Base-by-base conservation (phyloP, 2,329 filamentous ascomycete genomes). In the Cryoendolithus antarcticus region DNA sequence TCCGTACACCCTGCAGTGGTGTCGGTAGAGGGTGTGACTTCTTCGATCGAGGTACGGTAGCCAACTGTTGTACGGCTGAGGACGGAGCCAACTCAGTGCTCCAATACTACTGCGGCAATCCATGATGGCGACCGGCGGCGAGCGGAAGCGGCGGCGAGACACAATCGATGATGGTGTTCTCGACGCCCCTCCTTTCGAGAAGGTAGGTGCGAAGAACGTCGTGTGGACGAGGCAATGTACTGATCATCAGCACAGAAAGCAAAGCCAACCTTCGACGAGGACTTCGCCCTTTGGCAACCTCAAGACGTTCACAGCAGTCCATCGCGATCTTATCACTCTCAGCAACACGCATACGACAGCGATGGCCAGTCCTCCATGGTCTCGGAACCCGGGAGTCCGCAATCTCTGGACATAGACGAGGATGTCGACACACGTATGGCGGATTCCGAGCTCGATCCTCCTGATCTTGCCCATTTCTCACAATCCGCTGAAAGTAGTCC, bases 301-400 rank as follows among this genome's bases (percentile, higher is more conserved):
- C 35, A 38, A 10, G 35, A 41, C 15, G 19, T 38, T 28, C 34
- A 30, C 31, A 34, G 30, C 35, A 38, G 39, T 19, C 35, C 39
- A 6, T 41, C 39, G 4, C 35, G 35, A 3, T 38, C 35, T 4
- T 37, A 34, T 24, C 35, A 41, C 15, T 37, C 39, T 13, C 42
- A 51, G 30, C 50, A 51, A 37, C 44, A 45, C 29, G 53, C 53
- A 32, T 55, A 58, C 42, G 53, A 57, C 39, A 54, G 51, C 43
- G 51, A 56, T 34, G 50, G 53, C 29, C 49, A 53, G 10, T 55
- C 53, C 7, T 55, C 52, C 28, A 50, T 56, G 44, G 42, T 51
- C 12, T 57, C 54, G 2, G 55, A 58, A 35, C 51, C 52, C 6
- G 53, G 53, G 21, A 56, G 52, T 39, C 50, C 50, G 4, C 53